Evolutionary conservation across 1,284 basidiomycete species (phyloP).

Genomic region (Cutaneotrichosporon sp.): DNA sequence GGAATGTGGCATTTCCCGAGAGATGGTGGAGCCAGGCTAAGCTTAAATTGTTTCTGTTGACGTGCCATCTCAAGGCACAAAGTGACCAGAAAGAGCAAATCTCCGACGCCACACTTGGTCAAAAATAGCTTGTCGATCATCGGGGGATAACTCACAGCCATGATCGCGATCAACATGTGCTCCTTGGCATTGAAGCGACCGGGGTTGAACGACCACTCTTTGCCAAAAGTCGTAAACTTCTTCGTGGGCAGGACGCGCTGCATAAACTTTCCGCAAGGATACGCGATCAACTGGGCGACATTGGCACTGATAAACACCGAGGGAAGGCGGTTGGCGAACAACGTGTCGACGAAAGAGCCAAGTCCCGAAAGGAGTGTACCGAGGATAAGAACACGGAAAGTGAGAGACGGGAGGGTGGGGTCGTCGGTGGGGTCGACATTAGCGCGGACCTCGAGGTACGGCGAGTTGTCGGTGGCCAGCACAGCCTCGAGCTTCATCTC

Average conservation of each 20-base stretch:
- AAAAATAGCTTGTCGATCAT: not conserved
- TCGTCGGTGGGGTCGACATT: conserved; percentile 77
- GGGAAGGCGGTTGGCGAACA: conserved; percentile 53
- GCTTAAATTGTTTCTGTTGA: no score
- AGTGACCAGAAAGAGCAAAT: no score
- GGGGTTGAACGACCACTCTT: conserved; percentile 36
- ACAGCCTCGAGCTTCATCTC: conserved; percentile 44
- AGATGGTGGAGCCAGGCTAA: not conserved
- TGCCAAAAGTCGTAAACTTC: conserved; percentile 21
- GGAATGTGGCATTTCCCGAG: not conserved
- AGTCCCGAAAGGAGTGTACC: conserved; percentile 56
- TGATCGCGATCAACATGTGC: conserved; percentile 50
- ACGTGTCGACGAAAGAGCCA: conserved; percentile 69
- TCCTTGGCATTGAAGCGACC: conserved; percentile 59
- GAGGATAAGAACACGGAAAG: conserved; percentile 75
- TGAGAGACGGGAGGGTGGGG: conserved; percentile 72
- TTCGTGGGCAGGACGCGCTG: conserved; percentile 15
- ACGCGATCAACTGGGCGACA: conserved; percentile 38
- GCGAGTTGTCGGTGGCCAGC: conserved; percentile 58
- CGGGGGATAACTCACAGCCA: conserved; percentile 4
- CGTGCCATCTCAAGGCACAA: no score
- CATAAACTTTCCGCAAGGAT: conserved; percentile 36
- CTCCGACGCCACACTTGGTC: no score
- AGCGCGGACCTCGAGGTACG: conserved; percentile 83
- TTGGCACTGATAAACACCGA: conserved; percentile 34